Percentiles rank a stretch among this genome's conserved stretches.
Conservation (phyloP, 78 protist species). For the Cavenderia fasciculata region DNA sequence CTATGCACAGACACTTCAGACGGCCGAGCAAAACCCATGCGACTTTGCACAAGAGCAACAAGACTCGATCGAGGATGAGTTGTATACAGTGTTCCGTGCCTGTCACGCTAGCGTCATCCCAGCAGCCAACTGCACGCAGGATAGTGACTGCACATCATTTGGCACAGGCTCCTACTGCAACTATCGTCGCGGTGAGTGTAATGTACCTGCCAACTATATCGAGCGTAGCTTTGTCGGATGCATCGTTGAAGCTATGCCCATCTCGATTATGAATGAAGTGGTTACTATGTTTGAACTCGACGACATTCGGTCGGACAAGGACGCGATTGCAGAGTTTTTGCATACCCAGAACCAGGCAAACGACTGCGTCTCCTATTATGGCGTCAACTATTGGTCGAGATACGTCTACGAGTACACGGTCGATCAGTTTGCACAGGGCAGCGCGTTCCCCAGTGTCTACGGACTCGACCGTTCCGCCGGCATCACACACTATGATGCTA, state of each 20-base stretch:
- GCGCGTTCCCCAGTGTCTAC: neutral
- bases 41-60: neutral
- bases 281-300: neutral
- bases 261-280: neutral
- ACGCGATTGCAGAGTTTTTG: no score
- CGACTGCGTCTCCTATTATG: neutral
- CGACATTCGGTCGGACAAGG: no score
- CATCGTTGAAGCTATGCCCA: neutral
- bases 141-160: neutral
- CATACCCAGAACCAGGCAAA: no score
- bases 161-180: neutral
- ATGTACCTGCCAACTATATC: neutral
- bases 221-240: constrained; percentile 4
- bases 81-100: neutral
- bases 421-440: no score
- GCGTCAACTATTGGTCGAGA: neutral
- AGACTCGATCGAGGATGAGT: neutral
- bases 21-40: neutral
- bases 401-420: neutral
- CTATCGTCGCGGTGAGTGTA: neutral
- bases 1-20: neutral
- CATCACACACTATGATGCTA: constrained; percentile 1
- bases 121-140: neutral
- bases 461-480: constrained; percentile 31
- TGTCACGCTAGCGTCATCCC: neutral